Percentiles rank a stretch among this genome's conserved stretches.
Evolutionary conservation across 2,329 filamentous ascomycete species (phyloP).

Genomic region (Dactylellina cionopaga): DNA sequence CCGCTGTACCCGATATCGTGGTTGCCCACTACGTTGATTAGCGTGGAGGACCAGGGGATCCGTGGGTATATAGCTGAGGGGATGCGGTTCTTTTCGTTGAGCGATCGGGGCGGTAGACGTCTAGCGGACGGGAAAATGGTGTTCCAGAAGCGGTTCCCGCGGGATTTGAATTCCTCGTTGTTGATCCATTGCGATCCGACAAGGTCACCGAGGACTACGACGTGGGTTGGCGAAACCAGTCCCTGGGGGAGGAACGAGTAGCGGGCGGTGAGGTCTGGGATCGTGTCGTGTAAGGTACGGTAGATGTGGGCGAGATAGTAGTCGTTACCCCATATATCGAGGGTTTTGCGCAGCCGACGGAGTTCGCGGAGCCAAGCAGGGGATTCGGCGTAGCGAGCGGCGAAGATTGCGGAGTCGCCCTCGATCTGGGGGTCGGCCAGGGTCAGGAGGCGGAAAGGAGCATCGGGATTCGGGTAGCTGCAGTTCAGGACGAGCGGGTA

Average conservation of each 20-base stretch:
- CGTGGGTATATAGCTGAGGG: slow-evolving; percentile 60
- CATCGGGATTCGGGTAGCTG: slow-evolving; percentile 56
- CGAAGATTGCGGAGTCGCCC: slow-evolving; percentile 71
- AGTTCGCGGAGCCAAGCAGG: slow-evolving; percentile 48
- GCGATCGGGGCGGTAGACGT: slow-evolving; percentile 67
- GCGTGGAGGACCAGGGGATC: slow-evolving; percentile 73
- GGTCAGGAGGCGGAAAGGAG: slow-evolving; percentile 72
- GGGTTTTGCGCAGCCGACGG: slow-evolving; percentile 67
- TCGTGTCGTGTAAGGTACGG: slow-evolving; percentile 68
- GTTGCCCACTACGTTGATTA: slow-evolving; percentile 93
- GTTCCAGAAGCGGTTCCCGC: slow-evolving; percentile 81
- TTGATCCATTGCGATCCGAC: slow-evolving; percentile 95
- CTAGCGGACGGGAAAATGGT: slow-evolving; percentile 77
- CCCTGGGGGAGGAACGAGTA: slow-evolving; percentile 65
- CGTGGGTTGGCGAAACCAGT: slow-evolving; percentile 86
- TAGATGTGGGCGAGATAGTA: slow-evolving; percentile 94
- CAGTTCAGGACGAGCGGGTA: slow-evolving; percentile 88
- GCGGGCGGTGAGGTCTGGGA: slow-evolving; percentile 27
- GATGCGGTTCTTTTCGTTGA: slow-evolving; percentile 55
- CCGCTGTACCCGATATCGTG: slow-evolving; percentile 97
- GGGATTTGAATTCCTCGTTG: slow-evolving; percentile 80
- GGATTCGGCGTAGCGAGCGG: slow-evolving; percentile 34
- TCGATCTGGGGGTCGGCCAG: slow-evolving; percentile 75
- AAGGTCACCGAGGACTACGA: slow-evolving; percentile 87
- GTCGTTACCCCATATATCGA: slow-evolving; percentile 94